Conservation (phyloP, 305 asterid genomes). For the Solanum aculeatissimum region DNA sequence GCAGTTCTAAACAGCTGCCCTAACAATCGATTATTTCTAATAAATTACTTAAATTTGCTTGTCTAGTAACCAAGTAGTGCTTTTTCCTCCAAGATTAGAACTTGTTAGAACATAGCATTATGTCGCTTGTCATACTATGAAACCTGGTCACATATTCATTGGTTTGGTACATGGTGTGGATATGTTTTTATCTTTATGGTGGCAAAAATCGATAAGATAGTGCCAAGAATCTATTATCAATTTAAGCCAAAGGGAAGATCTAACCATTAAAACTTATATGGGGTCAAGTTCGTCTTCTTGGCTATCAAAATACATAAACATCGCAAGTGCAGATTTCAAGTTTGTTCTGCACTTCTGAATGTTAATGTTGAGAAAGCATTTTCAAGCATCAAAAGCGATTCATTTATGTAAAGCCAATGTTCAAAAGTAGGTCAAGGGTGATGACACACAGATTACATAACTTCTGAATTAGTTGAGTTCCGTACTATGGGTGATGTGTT, state of each 20-base stretch:
- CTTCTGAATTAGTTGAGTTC: neutral
- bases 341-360: neutral
- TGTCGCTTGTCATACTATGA: neutral
- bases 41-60: no score
- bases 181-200: no score
- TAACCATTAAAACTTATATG: neutral
- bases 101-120: neutral
- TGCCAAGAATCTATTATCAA: no score
- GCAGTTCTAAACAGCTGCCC: neutral
- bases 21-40: no score
- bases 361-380: neutral
- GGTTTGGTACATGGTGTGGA: no score
- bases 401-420: neutral
- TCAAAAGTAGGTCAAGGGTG: neutral
- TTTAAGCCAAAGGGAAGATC: no score
- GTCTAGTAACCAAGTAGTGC: neutral
- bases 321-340: neutral
- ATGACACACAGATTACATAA: neutral
- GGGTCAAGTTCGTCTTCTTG: neutral
- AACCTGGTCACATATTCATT: no score
- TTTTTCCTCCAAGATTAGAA: neutral
- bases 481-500: neutral
- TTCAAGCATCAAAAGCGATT: neutral
- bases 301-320: neutral
- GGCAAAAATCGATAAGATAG: no score